Base-by-base conservation (phyloP, 768 basidiomycete species). In the Leccinum disarticulatum region DNA sequence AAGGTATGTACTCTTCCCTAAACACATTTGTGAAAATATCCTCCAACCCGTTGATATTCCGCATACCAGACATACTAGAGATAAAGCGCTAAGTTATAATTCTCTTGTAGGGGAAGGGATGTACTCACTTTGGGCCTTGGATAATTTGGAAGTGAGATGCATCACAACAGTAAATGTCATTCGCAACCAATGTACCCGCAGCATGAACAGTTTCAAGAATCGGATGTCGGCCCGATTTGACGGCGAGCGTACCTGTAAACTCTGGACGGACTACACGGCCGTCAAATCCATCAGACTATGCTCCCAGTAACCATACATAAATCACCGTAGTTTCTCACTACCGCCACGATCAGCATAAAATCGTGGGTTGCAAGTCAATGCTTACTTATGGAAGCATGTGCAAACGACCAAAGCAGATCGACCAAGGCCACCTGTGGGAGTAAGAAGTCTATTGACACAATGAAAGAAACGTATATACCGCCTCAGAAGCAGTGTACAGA, bases 1-100 rank as follows among this genome's bases (percentile, higher is more conserved):
- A 15, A 99, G 77, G 67, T 95, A 96, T 0, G 95, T 98, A 70
- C 92, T 95, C 75, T 99, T 98, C 0, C 95, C 94, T 83, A 62
- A 28, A 50, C 25, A 54, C 3, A 43, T 6, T 57, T 61, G 57
- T 15, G 43, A 28, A 22, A 8, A 11, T 52, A 4, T 36, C 50
- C 28, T 38, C 5, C 13, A 14, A 14, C 35, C 31, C 14, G 17
- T 11, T n/a, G 38, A 53, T 49, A 28, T 38, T 50, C 13, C 38
- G 17, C 61, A 9, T 55, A 73, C 83, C 84, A 15, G 87, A 86
- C 87, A 88, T 89, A 68, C 86, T 88, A 61, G 56, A 3, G 7
- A 52, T 13, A 35, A 63, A 49, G 15, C 9, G 51, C 2, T 41
- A 2, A 54, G 43, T 50, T 15, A 55, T 30, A 14, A 7, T 52